These are phyloP conservation scores for Puccinia sorghi DNA, from an alignment of 1,284 basidiomycete genomes.

Conservation along the genomic window DNA sequence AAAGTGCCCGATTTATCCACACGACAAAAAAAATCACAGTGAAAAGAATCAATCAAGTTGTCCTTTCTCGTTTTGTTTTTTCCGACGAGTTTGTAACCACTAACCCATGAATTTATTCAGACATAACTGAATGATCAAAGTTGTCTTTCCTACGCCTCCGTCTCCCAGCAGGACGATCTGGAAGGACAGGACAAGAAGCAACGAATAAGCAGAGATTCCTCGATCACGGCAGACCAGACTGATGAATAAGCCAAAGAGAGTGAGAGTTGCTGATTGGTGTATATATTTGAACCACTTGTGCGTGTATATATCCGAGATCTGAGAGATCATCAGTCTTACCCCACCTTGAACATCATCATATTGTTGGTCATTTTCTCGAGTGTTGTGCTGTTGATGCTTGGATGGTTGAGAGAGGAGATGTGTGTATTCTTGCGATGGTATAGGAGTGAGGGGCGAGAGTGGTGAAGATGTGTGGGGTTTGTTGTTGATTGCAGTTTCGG, in stretches of 20 bases:
- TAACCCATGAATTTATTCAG: slow-evolving; percentile 51
- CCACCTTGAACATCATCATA: slow-evolving; percentile 50
- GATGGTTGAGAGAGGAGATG: no score
- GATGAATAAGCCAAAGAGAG: neutral
- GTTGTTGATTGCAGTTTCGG: no score
- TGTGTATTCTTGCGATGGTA: no score
- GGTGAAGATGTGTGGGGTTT: no score
- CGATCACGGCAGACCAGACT: neutral
- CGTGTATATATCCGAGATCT: neutral
- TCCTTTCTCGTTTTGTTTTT: neutral
- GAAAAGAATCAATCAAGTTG: neutral
- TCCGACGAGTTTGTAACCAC: neutral
- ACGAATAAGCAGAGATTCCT: neutral
- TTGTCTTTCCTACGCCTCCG: slow-evolving; percentile 58
- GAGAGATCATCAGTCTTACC: slow-evolving; percentile 31
- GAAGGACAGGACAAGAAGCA: slow-evolving; percentile 35
- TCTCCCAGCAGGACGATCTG: slow-evolving; percentile 57
- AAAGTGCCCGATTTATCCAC: neutral
- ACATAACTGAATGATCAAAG: slow-evolving; percentile 56
- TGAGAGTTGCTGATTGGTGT: neutral
- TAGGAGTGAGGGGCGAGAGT: no score
- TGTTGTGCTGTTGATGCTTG: neutral
- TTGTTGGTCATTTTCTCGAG: slow-evolving; percentile 6
- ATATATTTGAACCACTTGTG: neutral
- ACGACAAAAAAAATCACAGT: neutral